Conservation (phyloP, 768 basidiomycete genomes). For the Leccinum barrowsii region DNA sequence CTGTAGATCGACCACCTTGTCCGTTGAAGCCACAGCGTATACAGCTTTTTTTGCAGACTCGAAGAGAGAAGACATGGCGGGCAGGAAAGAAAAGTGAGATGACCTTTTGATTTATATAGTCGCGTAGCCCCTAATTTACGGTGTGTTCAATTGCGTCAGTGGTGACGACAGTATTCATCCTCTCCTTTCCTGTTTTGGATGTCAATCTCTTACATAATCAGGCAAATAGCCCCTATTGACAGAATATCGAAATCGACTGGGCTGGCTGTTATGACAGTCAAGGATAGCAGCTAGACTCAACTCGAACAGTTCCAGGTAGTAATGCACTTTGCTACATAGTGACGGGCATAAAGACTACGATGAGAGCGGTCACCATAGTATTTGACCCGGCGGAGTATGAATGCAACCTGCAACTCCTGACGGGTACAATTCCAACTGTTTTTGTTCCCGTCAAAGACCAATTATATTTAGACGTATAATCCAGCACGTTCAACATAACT, state of each 20-base stretch:
- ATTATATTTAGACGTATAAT: conserved; percentile 18
- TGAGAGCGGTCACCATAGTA: too few relatives aligned
- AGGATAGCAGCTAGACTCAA: too few relatives aligned
- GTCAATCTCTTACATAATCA: background rate
- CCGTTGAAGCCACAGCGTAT: conserved; percentile 5
- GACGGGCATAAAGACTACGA: too few relatives aligned
- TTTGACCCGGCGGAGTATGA: background rate
- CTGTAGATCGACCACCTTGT: conserved; percentile 25
- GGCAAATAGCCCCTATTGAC: background rate
- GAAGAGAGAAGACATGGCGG: conserved; percentile 12
- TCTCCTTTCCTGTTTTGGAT: background rate
- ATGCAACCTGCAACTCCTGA: background rate
- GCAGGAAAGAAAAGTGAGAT: background rate
- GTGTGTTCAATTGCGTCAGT: conserved; percentile 18
- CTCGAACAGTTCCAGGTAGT: too few relatives aligned
- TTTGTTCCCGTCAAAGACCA: background rate
- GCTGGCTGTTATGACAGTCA: too few relatives aligned
- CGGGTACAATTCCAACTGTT: background rate
- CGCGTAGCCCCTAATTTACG: conserved; percentile 6
- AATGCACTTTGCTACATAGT: too few relatives aligned
- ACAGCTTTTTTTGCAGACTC: conserved; percentile 17
- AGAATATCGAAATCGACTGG: background rate
- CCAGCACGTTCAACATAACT: background rate
- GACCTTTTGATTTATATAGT: background rate
- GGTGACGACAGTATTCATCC: conserved; percentile 11